Base-by-base conservation (phyloP, 2,329 filamentous ascomycete species). In the Nothopassalora personata region DNA sequence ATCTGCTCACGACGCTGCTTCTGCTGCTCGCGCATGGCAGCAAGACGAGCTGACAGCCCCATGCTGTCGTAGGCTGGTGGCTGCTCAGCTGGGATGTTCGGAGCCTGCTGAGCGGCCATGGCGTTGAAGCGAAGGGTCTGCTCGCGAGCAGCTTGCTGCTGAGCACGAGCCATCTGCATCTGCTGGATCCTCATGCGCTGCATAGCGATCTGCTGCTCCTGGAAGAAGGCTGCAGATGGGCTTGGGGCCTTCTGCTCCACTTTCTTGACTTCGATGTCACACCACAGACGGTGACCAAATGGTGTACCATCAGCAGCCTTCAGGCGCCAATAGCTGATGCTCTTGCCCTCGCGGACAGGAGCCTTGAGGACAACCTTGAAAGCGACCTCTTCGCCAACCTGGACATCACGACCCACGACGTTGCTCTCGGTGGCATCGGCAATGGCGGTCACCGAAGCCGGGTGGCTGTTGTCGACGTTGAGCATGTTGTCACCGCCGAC, bases 401-500 rank as follows among this genome's bases (percentile, higher is more conserved):
- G 81, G 43, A 97, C 81, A 19, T 86, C 76, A 28, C 81, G 79
- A 61, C 85, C 83, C 72, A 90, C 86, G 57, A 89, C 82, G 54
- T 91, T 94, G 71, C 90, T 96, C 79, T 94, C 88, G 57, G 86
- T 90, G 55, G 92, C 91, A 34, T 85, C 85, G 39, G 86, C 83
- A 59, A 97, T 86, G 67, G 92, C 86, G 43, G 83, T 81, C 58
- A 91, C 85, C 66, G 88, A 89, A n/a, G 88, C 86, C 27, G 91
- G 89, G 69, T 89, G 89, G 62, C 82, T 83, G 54, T 88, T 86
- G 73, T 96, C 90, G 56, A 96, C 83, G 66, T 92, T 89, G 68
- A 95, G 90, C 94, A 99, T 97, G 76, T 93, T 91, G 74, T 97
- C 93, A 53, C 94, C 94, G 59, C 93, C 91, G 60, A 95, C 88